These are phyloP conservation scores for Fusarium sp. DNA, from an alignment of 2,329 filamentous ascomycete genomes.

Conservation along the genomic window DNA sequence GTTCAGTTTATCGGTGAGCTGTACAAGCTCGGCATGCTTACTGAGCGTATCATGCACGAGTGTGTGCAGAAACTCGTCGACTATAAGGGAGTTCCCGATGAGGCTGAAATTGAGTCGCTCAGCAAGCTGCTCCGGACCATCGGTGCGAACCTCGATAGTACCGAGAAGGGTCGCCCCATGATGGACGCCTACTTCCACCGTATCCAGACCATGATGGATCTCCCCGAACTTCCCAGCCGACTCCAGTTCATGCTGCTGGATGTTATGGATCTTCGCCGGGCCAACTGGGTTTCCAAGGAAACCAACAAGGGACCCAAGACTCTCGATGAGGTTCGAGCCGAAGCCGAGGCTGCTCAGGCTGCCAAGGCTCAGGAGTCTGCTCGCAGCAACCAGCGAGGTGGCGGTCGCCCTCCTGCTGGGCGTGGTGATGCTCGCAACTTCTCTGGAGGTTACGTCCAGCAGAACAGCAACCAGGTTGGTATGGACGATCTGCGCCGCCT, in stretches of 20 bases:
- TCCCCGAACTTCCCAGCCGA: constrained; percentile 85
- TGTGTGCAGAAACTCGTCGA: constrained; percentile 98
- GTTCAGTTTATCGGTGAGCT: constrained; percentile 99
- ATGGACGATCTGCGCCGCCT: constrained; percentile 93
- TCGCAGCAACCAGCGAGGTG: constrained; percentile 73
- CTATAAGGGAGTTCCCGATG: constrained; percentile 92
- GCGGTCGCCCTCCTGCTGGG: constrained; percentile 78
- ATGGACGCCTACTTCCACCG: constrained; percentile 96
- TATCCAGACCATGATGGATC: constrained; percentile 84
- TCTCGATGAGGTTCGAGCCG: constrained; percentile 88
- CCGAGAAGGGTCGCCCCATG: constrained; percentile 85
- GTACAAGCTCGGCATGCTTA: constrained; percentile 98
- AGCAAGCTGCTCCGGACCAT: constrained; percentile 94
- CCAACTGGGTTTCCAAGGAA: constrained; percentile 88
- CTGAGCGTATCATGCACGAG: constrained; percentile 99
- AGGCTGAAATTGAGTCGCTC: constrained; percentile 96
- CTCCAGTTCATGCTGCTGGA: constrained; percentile 98
- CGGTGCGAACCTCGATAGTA: constrained; percentile 85
- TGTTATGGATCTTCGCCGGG: constrained; percentile 83
- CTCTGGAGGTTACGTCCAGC: constrained; percentile 76
- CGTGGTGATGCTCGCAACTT: constrained; percentile 91
- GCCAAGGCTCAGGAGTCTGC: constrained; percentile 83
- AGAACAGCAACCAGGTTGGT: constrained; percentile 86
- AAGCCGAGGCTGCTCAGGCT: constrained; percentile 81
- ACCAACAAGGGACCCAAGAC: constrained; percentile 96